These are phyloP conservation scores for Saturnispora halmiae DNA, from an alignment of 805 yeast species.

Conservation along the genomic window DNA sequence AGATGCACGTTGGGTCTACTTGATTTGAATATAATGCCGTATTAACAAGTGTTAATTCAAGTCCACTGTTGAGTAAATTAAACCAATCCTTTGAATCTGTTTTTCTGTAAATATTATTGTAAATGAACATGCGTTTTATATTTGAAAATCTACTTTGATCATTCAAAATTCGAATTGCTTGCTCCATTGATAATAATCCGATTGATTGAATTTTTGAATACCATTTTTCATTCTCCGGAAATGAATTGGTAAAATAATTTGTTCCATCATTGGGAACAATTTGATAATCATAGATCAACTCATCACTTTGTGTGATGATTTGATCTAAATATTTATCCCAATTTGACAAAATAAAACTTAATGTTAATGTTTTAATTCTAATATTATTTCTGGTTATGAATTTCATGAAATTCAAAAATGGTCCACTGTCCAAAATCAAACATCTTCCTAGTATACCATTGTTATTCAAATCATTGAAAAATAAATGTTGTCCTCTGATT, in stretches of 20 bases:
- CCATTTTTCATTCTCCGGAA: conserved; percentile 1
- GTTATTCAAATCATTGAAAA: conserved; percentile 1
- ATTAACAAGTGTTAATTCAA: neutral
- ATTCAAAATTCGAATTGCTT: neutral
- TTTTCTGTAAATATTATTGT: conserved; percentile 6
- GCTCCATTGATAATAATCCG: conserved; percentile 3
- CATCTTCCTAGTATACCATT: conserved; percentile 6
- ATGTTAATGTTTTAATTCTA: neutral
- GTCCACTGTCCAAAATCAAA: neutral
- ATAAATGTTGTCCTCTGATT: conserved; percentile 5
- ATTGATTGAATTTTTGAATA: conserved; percentile 1
- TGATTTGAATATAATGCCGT: conserved; percentile 6
- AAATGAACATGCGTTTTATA: neutral
- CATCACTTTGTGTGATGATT: conserved; percentile 3
- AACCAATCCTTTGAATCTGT: neutral
- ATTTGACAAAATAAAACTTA: conserved; percentile 3
- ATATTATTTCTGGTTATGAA: neutral
- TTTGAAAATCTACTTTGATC: conserved; percentile 4
- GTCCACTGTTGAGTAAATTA: neutral
- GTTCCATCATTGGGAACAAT: conserved; percentile 1
- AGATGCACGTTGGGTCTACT: conserved; percentile 6
- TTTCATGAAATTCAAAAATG: neutral
- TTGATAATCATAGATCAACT: conserved; percentile 3
- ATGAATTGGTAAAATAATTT: conserved; percentile 2
- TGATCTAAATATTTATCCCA: conserved; percentile 1